phyloP scores from a whole-genome alignment of 2,329 filamentous ascomycete genomes.

The Zymoseptoria brevis region DNA sequence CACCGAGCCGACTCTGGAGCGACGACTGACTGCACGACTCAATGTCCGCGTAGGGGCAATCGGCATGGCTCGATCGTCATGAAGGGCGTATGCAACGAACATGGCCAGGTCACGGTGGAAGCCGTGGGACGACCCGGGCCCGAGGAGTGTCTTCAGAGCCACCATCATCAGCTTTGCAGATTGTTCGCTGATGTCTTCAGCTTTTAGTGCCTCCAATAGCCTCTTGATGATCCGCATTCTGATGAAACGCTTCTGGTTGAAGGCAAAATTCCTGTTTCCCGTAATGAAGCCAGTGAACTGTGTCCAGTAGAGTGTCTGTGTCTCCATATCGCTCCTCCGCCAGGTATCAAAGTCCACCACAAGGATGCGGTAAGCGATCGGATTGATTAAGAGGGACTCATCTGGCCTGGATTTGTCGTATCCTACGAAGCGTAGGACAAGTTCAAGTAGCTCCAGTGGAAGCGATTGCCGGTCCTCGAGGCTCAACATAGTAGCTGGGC shows the following conservation, averaged over 20 bases:
- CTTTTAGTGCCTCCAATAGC: slow-evolving; percentile 82
- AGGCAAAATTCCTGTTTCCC: slow-evolving; percentile 85
- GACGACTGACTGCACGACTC: slow-evolving; percentile 21
- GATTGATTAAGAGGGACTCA: slow-evolving; percentile 90
- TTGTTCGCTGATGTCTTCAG: slow-evolving; percentile 64
- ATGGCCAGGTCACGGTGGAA: slow-evolving; percentile 79
- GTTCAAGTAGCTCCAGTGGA: slow-evolving; percentile 56
- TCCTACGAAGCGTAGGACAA: slow-evolving; percentile 79
- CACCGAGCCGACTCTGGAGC: slow-evolving; percentile 24
- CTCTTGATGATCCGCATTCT: slow-evolving; percentile 91
- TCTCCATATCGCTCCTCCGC: slow-evolving; percentile 67
- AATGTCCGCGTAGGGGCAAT: slow-evolving; percentile 17
- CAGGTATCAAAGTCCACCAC: slow-evolving; percentile 91
- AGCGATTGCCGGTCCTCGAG: slow-evolving; percentile 45
- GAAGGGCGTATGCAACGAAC: slow-evolving; percentile 87
- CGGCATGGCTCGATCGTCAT: slow-evolving; percentile 47
- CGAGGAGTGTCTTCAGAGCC: slow-evolving; percentile 71
- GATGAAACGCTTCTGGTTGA: slow-evolving; percentile 78
- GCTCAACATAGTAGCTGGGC: slow-evolving; percentile 16
- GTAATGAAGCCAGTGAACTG: slow-evolving; percentile 84
- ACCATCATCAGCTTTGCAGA: slow-evolving; percentile 68
- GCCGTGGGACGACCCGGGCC: slow-evolving; percentile 73
- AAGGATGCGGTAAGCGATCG: slow-evolving; percentile 83
- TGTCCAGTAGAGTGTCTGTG: slow-evolving; percentile 83
- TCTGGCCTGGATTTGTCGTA: slow-evolving; percentile 73